A percentile compares a stretch with the other conserved stretches of the same genome.
These are phyloP conservation scores for Pholiota molesta DNA, from an alignment of 768 basidiomycete genomes.

Conservation along the genomic window DNA sequence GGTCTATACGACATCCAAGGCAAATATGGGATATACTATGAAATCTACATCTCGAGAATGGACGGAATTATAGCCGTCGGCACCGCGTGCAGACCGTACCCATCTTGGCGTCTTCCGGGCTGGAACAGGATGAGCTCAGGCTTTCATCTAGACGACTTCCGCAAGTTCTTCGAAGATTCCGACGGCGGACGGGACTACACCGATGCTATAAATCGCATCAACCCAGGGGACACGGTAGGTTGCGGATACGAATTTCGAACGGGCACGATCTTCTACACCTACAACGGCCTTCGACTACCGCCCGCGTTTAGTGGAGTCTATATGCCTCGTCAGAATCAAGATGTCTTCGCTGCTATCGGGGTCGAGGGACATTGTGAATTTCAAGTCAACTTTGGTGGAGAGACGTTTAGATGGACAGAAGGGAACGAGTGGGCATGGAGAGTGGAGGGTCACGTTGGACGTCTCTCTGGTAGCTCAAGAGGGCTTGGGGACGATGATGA, in stretches of 20 bases:
- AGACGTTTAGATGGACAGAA: conserved; percentile 61
- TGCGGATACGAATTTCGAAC: conserved; percentile 64
- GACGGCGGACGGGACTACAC: conserved; percentile 65
- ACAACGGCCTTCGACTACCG: conserved; percentile 59
- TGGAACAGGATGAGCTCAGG: conserved; percentile 72
- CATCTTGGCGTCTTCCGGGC: conserved; percentile 66
- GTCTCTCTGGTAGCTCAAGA: conserved; percentile 35
- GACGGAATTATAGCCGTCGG: conserved; percentile 64
- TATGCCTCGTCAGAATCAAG: conserved; percentile 49
- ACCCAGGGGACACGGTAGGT: conserved; percentile 56
- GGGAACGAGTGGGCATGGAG: conserved; percentile 71
- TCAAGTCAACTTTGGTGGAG: conserved; percentile 68
- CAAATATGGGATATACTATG: conserved; percentile 65
- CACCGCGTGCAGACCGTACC: conserved; percentile 67
- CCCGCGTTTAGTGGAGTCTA: conserved; percentile 64
- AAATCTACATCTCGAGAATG: conserved; percentile 59
- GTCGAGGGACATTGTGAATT: conserved; percentile 55
- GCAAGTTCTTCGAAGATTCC: conserved; percentile 74
- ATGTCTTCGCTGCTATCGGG: conserved; percentile 69
- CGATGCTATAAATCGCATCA: conserved; percentile 31
- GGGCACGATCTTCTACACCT: conserved; percentile 63
- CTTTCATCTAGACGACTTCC: conserved; percentile 70
- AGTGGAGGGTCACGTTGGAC: conserved; percentile 64
- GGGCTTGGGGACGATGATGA: conserved; percentile 40
- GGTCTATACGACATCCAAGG: conserved; percentile 61